Evolutionary conservation across 495 filamentous ascomycete genomes (phyloP), one percentile per base, ranked within the genome.

Genomic region (Penicillium robsamsonii): DNA sequence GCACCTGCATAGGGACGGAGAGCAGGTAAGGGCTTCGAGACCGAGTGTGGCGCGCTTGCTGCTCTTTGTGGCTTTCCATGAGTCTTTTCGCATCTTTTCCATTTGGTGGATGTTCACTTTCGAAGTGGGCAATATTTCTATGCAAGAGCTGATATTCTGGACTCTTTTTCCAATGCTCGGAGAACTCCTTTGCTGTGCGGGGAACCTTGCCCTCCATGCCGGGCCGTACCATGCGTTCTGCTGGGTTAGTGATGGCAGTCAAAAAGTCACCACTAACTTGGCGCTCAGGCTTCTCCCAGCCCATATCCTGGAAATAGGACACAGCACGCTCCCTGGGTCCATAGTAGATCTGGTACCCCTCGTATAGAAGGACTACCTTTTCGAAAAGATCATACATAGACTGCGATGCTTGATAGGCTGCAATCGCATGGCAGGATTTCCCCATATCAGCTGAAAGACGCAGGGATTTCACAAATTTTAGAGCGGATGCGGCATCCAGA

Each of bases 391-490:
- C 72, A 67, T 92, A 96, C 58, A 95, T 96, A 56, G 84, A 87
- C 66, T 96, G 89, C 12, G 84, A 87, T 0, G 90, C 90, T 67
- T 94, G 90, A 59, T 92, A 94, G 5, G 91, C 78, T 0, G 88
- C 89, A n/a, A 91, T 87, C 30, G 90, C 89, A 9, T 88, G 90
- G 44, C 84, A 87, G 3, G 82, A 88, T 60, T 85, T 77, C 68
- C 87, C 84, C 46, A 91, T 76, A 61, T 90, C 84, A 13, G 89
- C 88, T 54, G 89, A 77, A 35, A 91, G 79, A 5, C 88, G 81
- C 43, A 92, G 76, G 2, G 87, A 85, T 63, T 85, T 87, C 59
- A 81, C 67, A 46, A 76, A 75, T 31, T 91, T 85, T 25, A 95
- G 78, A 0, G 91, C 90, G 0, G 89, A 92, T 13, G 85, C 87